Base-by-base conservation (phyloP, 495 filamentous ascomycete genomes). In the Daldinia decipiens region DNA sequence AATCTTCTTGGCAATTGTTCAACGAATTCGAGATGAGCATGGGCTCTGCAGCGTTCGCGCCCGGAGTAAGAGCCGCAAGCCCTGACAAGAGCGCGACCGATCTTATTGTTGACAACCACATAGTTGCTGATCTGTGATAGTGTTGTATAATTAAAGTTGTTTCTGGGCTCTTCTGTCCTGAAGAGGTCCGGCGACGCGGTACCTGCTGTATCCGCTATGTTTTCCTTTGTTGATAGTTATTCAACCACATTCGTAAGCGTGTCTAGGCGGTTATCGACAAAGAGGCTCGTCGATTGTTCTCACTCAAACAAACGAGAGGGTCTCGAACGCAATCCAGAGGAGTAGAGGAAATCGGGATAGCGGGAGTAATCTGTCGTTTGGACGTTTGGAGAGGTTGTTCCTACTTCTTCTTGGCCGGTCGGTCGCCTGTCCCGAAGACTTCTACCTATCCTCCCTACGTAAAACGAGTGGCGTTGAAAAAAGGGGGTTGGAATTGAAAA, bases 1-100 rank as follows among this genome's bases (percentile, higher is more conserved):
- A 92, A 75, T 92, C 89, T 39, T 87, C 84, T 79, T 93, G 91
- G 75, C 93, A 97, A 32, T 92, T 81, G 68, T 88, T 91, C 62
- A 97, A 83, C 43, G 93, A 93, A 71, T 87, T 92, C 45, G 93
- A 93, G 73, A 89, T 82, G 57, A 97, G 80, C 66, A 82, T 79
- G 24, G 76, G 62, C 62, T 79, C 78, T 38, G 53, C 31, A 31
- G 75, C 79, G 55, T 62, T 68, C 17, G 67, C 65, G 21, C 71
- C 75, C 12, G 74, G 66, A 24, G 77, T 34, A 51, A 78, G 0
- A 26, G 77, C 72, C 53, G 79, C 69, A 52, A 84, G 72, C 56
- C 78, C 72, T 52, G 78, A 71, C 52, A 82, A 27, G 17, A 80
- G 60, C 55, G 80, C 47, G n/a, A 80, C 59, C 51, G 81, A 75